Evolutionary conservation across 2,329 filamentous ascomycete genomes (phyloP), one percentile per base, ranked within the genome.

Genomic region (Xylariales sp.): DNA sequence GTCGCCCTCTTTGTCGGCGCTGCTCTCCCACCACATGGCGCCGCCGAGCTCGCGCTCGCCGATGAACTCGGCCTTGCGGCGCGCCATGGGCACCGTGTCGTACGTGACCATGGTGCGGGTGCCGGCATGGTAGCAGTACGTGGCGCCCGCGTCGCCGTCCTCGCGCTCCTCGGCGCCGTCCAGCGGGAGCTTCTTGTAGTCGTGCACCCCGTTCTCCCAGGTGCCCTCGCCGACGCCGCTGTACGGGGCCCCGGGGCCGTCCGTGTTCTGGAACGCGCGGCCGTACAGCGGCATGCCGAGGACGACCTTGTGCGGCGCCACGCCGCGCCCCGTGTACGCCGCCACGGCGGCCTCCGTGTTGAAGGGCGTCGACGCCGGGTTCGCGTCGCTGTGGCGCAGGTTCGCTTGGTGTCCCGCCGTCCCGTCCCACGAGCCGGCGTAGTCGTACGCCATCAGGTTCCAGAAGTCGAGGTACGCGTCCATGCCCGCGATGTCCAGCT

Each of bases 11-110:
- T 89, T 90, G 78, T 97, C 95, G 0, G 88, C 90, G 75, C 91
- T 95, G 74, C 89, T 93, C 82, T 97, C 94, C 94, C 94, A 97
- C 93, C 93, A 98, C 94, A 98, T 97, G n/a, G 87, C 93, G 18
- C 95, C 95, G 1, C 94, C 94, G 0, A 97, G 85, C 0, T 87
- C 84, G 52, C 85, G 82, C 23, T 86, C 78, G 75, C 84, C 86
- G 76, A 97, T 87, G 78, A 89, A 97, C 10, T 87, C 81, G 1
- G 90, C 89, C 83, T 97, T 98, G 71, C 81, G 78, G 71, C 83
- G 83, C 3, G 89, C 91, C 78, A 94, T 88, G 3, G 83, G 81
- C 0, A 89, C 86, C 1, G 89, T 95, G 77, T 94, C 92, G 77
- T 97, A 98, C 50, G 87, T 91, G 60, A 98, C 86, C 83, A 98